Percentiles rank a stretch among this genome's conserved stretches.
phyloP scores from a whole-genome alignment of 257 asterid species.

The Fraxinus excelsior region DNA sequence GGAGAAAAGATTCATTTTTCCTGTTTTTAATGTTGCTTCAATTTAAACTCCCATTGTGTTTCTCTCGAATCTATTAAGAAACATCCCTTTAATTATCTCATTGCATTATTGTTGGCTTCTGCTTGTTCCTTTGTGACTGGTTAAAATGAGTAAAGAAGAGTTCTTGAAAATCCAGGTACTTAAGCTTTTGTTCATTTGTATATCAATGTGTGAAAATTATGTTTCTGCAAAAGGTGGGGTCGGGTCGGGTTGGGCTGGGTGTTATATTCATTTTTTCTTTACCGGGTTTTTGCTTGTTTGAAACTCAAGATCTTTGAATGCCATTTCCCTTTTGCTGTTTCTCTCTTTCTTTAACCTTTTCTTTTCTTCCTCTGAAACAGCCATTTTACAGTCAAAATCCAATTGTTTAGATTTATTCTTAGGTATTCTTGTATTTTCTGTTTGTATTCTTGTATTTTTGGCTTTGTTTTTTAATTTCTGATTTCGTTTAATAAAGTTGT shows the following conservation, averaged over 20 bases:
- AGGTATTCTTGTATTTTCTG: neutral
- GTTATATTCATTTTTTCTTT: conserved; percentile 29
- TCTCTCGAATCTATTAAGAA: conserved; percentile 52
- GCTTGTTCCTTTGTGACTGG: conserved; percentile 27
- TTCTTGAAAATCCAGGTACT: conserved; percentile 93
- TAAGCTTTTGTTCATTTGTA: conserved; percentile 20
- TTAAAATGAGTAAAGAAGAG: conserved; percentile 88
- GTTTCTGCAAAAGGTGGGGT: neutral
- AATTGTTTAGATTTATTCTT: conserved; percentile 12
- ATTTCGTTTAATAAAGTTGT: conserved; percentile 34
- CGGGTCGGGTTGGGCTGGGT: neutral
- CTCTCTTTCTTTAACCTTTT: neutral
- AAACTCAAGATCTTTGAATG: conserved; percentile 22
- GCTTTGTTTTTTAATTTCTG: conserved; percentile 16
- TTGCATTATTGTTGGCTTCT: conserved; percentile 23
- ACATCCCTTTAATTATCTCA: conserved; percentile 6
- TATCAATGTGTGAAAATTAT: neutral
- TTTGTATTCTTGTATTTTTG: conserved; percentile 3
- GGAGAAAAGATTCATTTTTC: neutral
- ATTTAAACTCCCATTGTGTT: conserved; percentile 19
- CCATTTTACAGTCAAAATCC: conserved; percentile 17
- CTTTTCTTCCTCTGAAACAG: conserved; percentile 12
- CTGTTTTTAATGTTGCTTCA: neutral
- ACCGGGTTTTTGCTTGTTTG: conserved; percentile 31
- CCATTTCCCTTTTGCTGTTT: conserved; percentile 19